A percentile compares a stretch with the other conserved stretches of the same genome.
Conservation (phyloP, 192 early-diverging fungal species). For the Backusella sp. region DNA sequence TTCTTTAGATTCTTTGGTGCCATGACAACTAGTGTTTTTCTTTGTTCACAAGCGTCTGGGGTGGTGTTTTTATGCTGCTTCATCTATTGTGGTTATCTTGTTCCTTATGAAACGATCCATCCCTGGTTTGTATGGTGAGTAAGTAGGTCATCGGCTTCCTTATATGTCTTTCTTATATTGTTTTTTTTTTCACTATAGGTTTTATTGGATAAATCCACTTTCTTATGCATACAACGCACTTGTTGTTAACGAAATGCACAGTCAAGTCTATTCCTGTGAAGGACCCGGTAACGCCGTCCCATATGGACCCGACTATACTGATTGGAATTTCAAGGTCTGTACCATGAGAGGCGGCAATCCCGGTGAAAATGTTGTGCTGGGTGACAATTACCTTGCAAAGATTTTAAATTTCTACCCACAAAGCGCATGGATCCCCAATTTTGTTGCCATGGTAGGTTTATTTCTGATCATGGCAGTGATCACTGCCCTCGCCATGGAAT, state of each 20-base stretch:
- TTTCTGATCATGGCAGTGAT: slow-evolving; percentile 36
- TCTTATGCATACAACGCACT: slow-evolving; percentile 68
- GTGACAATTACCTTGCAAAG: slow-evolving; percentile 47
- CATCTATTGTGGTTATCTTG: too few species aligned
- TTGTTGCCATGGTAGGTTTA: slow-evolving; percentile 31
- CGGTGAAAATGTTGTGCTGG: slow-evolving; percentile 43
- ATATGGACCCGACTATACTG: slow-evolving; percentile 44
- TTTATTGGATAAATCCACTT: slow-evolving; percentile 68
- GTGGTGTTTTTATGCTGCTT: too few species aligned
- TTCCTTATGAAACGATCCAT: too few species aligned
- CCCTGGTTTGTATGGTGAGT: too few species aligned
- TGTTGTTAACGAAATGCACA: slow-evolving; percentile 65
- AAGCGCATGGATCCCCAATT: slow-evolving; percentile 51
- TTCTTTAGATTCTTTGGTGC: too few species aligned
- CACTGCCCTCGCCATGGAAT: slow-evolving; percentile 53
- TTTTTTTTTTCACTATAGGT: slow-evolving; percentile 37
- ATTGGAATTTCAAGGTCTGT: slow-evolving; percentile 52
- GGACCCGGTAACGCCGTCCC: slow-evolving; percentile 35
- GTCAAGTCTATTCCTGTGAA: slow-evolving; percentile 18
- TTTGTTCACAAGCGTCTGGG: too few species aligned
- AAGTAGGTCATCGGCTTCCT: too few species aligned
- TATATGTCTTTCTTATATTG: too few species aligned
- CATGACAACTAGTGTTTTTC: too few species aligned
- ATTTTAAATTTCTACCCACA: slow-evolving; percentile 47
- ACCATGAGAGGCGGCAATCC: slow-evolving; percentile 53